phyloP scores from a whole-genome alignment of 306 rosid species.

The Hylodesmum podocarpum region DNA sequence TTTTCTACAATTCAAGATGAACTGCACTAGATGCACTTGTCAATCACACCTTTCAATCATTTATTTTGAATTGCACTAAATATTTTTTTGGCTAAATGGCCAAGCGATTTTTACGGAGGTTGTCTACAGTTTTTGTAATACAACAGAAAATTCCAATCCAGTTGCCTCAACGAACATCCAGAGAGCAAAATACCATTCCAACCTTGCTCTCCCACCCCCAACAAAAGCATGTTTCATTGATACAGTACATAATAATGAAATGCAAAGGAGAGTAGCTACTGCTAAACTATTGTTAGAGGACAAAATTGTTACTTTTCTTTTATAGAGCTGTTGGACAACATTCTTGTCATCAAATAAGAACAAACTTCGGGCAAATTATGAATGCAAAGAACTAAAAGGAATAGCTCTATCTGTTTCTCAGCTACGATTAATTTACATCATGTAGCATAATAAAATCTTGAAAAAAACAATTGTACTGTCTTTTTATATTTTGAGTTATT shows the following conservation, averaged over 20 bases:
- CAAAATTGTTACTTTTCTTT: slow-evolving; percentile 33
- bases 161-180: not conserved
- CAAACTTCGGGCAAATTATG: slow-evolving; percentile 31
- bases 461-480: slow-evolving; percentile 46
- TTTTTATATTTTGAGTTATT: slow-evolving; percentile 40
- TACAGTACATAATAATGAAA: not conserved
- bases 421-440: slow-evolving; percentile 54
- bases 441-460: slow-evolving; percentile 45
- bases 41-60: not conserved
- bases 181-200: not conserved
- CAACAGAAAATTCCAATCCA: not conserved
- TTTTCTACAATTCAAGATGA: not conserved
- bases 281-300: not conserved
- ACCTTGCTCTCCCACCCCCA: not conserved
- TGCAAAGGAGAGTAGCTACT: not conserved
- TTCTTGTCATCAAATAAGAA: slow-evolving; percentile 38
- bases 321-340: slow-evolving; percentile 34
- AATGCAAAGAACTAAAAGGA: slow-evolving; percentile 39
- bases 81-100: not conserved
- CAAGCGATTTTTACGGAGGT: not conserved
- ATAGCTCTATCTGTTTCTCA: slow-evolving; percentile 44
- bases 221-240: not conserved
- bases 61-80: not conserved
- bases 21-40: not conserved
- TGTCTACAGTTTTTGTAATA: not conserved